Conservation (phyloP, 2,329 filamentous ascomycete species). For the Venturia effusa region DNA sequence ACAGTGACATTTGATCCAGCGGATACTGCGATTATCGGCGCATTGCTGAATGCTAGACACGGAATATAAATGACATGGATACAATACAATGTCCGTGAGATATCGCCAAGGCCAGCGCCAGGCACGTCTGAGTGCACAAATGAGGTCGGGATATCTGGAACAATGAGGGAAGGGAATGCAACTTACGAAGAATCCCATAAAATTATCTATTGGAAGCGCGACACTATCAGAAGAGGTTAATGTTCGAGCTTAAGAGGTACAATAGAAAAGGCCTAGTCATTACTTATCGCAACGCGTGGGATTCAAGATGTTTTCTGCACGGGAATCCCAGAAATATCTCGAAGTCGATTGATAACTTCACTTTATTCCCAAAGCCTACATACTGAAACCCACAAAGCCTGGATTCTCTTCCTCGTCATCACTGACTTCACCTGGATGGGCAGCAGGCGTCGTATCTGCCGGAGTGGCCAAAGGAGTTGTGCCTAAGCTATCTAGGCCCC, state of each 20-base stretch:
- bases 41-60: background rate
- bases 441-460: background rate
- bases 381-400: background rate
- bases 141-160: background rate
- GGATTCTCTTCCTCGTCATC: background rate
- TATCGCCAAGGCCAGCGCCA: background rate
- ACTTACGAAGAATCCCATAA: background rate
- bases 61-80: background rate
- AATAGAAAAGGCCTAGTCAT: background rate
- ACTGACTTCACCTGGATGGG: background rate
- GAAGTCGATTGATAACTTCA: background rate
- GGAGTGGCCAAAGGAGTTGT: background rate
- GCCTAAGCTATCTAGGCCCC: constrained; percentile 10
- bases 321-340: background rate
- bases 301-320: background rate
- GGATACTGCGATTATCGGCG: background rate
- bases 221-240: background rate
- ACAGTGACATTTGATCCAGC: background rate
- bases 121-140: background rate
- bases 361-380: background rate
- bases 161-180: background rate
- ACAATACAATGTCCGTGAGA: background rate
- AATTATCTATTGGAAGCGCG: background rate
- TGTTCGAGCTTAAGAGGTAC: background rate
- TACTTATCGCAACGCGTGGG: background rate